Conservation (phyloP, 2,329 filamentous ascomycete genomes). For the Colletotrichum magnum region DNA sequence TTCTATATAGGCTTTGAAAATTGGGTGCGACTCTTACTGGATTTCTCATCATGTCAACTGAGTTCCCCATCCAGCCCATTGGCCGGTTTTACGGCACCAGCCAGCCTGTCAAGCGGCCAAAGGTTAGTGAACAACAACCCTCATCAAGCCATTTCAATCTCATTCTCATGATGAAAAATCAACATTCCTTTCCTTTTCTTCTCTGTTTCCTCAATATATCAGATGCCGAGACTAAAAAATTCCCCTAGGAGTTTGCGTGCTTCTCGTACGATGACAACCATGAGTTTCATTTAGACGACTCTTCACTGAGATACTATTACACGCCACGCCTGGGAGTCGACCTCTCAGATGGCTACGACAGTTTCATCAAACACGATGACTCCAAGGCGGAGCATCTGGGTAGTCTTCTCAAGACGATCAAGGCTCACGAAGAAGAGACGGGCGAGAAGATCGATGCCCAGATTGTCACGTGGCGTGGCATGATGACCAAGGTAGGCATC, state of each 20-base stretch:
- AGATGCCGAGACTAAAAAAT: background rate
- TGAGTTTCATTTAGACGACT: slow-evolving; percentile 80
- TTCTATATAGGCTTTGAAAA: background rate
- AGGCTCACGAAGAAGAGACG: slow-evolving; percentile 78
- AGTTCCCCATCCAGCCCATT: slow-evolving; percentile 78
- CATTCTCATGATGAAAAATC: background rate
- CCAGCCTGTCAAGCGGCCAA: slow-evolving; percentile 81
- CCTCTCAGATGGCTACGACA: slow-evolving; percentile 84
- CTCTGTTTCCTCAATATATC: background rate
- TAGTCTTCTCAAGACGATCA: slow-evolving; percentile 82
- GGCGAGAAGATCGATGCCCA: slow-evolving; percentile 80
- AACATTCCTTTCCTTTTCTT: background rate
- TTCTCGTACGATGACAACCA: slow-evolving; percentile 95
- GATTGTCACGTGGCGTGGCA: slow-evolving; percentile 93
- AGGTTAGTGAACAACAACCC: slow-evolving; percentile 60
- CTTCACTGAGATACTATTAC: slow-evolving; percentile 90
- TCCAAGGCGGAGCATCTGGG: slow-evolving; percentile 89
- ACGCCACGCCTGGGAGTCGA: slow-evolving; percentile 79
- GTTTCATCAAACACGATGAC: slow-evolving; percentile 87
- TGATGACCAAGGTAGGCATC: slow-evolving; percentile 92
- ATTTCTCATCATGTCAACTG: slow-evolving; percentile 20
- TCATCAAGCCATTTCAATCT: background rate
- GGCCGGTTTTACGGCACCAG: slow-evolving; percentile 76
- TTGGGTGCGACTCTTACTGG: background rate
- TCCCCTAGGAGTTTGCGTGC: slow-evolving; percentile 82